Base-by-base conservation (phyloP, 805 yeast species). In the Saccharomycopsis sp. region DNA sequence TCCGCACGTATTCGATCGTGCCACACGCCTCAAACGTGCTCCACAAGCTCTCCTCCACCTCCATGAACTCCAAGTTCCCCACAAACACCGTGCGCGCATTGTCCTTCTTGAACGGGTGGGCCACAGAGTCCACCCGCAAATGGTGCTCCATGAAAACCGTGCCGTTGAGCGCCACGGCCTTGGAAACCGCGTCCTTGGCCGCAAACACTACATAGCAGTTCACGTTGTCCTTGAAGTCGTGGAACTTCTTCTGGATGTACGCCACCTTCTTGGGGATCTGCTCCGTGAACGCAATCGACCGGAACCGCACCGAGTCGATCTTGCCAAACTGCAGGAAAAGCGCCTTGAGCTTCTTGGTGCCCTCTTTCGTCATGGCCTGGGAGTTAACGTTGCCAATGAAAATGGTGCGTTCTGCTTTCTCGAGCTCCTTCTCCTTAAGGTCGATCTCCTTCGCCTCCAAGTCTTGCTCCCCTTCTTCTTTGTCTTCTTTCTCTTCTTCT, bases 31-130 rank as follows among this genome's bases (percentile, higher is more conserved):
- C 68, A 63, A 92, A 92, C 58, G 80, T 85, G 40, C 67, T 70
- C 94, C 95, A 92, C 26, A 92, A 65, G 25, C 76, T 69, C 58
- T 92, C 98, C 60, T 92, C 99, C 45, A 73, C 73, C 57, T 85
- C 95, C 58, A 86, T 95, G 56, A 92, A 92, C 56, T 86, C 94
- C 48, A 92, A 66, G 59, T 92, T 89, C 21, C 99, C 99, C 16
- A 92, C 86, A 56, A 92, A 92, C 18, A 92, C 74, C 17, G 89
- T 78, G 43, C 87, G 71, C 55, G 78, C 81, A 59, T 80, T 78
- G 52, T 86, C 95, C 53, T 83, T 87, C 48, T 79, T 75, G 12
- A 86, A 67, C 16, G 98, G 97, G 58, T 87, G 95, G 0, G 94
- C 73, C n/a, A 88, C 82, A 44, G 87, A 87, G 58, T 92, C 98